phyloP scores from a whole-genome alignment of 306 rosid species.

The Lotus japonicus region DNA sequence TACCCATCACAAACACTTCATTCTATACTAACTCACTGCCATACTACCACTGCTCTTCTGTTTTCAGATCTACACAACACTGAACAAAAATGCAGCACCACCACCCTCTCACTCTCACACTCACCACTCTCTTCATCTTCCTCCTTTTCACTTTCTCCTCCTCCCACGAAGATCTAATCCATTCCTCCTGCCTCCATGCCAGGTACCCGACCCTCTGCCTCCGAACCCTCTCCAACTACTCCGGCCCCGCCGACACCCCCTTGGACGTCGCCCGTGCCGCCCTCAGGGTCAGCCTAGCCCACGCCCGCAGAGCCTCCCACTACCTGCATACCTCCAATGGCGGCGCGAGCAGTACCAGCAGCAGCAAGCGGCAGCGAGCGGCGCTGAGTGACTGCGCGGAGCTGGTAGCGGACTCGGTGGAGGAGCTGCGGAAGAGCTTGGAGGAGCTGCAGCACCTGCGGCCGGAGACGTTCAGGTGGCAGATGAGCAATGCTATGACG shows the following conservation, averaged over 20 bases:
- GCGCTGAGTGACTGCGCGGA: constrained; percentile 63
- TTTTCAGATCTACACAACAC: constrained; percentile 13
- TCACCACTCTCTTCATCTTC: constrained; percentile 9
- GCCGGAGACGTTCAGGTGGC: constrained; percentile 41
- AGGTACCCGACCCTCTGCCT: constrained; percentile 64
- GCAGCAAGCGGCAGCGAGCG: constrained; percentile 22
- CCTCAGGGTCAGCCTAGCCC: constrained; percentile 48
- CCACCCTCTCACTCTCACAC: background rate
- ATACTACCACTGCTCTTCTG: background rate
- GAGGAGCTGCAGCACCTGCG: constrained; percentile 51
- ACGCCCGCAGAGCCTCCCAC: constrained; percentile 25
- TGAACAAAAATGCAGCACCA: background rate
- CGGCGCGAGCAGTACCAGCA: background rate
- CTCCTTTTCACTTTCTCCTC: background rate
- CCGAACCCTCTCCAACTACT: constrained; percentile 51
- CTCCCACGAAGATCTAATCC: constrained; percentile 43
- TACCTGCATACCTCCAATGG: constrained; percentile 13
- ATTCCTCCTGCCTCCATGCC: constrained; percentile 55
- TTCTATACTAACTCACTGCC: background rate
- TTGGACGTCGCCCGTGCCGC: constrained; percentile 55
- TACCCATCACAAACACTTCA: background rate
- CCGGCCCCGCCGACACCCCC: constrained; percentile 45
- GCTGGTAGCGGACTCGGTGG: constrained; percentile 61
- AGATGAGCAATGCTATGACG: constrained; percentile 75
- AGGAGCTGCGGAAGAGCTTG: constrained; percentile 47